Base-by-base conservation (phyloP, 2,329 filamentous ascomycete species). In the Apiospora phragmitis region DNA sequence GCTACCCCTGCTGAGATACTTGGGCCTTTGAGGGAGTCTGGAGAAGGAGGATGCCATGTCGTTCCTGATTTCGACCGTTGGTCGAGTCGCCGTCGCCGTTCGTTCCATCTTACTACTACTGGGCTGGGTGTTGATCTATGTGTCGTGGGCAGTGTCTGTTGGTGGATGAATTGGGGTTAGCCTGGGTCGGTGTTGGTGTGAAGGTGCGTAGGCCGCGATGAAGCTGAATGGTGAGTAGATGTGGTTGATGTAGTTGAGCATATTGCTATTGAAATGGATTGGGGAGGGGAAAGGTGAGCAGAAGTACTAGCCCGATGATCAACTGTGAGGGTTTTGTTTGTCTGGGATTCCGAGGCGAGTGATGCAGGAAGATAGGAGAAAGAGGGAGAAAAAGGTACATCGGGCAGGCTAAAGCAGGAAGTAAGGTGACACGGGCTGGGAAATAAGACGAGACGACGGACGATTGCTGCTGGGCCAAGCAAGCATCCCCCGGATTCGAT, bases 211-310 rank as follows among this genome's bases (percentile, higher is more conserved):
- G 32, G 32, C 14, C 18, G 32, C 55, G 55, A 14, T 62, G 29
- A 62, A 21, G 55, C 55, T 62, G 55, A 38, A 38, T 6, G 55
- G 32, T 62, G 55, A 62, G 55, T 62, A 62, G 55, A 62, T 62
- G 55, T n/a, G 9, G 43, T 62, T 62, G 55, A 62, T 62, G 55
- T 62, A 38, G 32, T 38, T 62, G 55, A 38, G 55, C 55, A 62
- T 62, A 38, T 62, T 62, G 65, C 45, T 11, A 38, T 32, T 67
- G 42, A 45, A n/a, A n/a, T 11, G 32, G 42, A 42, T 35, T 67
- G 21, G 42, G 45, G 42, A 18, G 42, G 26, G 41, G 18, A 35
- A 16, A 11, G 42, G 26, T 32, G 38, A 41, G 38, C 38, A 41
- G 38, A 41, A 67, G 43, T 67, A 41, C 26, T 38, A 62, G 55